A percentile compares a stretch with the other conserved stretches of the same genome.
Evolutionary conservation across 1,139 yeast species (phyloP).

Genomic region (Pichia sp.): DNA sequence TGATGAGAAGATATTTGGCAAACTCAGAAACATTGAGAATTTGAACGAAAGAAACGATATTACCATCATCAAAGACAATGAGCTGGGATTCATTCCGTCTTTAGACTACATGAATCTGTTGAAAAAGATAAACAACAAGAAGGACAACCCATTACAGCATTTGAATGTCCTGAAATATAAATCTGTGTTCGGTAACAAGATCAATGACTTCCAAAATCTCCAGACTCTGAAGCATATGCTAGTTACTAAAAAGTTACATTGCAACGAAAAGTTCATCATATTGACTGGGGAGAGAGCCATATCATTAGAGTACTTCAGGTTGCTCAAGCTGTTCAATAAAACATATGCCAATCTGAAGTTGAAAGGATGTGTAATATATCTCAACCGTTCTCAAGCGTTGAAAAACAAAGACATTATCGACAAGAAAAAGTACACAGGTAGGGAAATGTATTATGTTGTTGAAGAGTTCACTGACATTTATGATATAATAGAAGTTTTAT

Average conservation of each 20-base stretch:
- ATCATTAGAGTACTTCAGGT: slow-evolving; percentile 23
- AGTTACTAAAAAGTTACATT: slow-evolving; percentile 6
- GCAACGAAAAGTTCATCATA: slow-evolving; percentile 20
- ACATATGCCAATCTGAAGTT: slow-evolving; percentile 5
- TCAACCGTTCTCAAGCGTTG: slow-evolving; percentile 11
- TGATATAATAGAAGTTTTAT: slow-evolving; percentile 21
- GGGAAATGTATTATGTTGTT: slow-evolving; percentile 21
- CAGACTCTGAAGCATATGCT: slow-evolving; percentile 14
- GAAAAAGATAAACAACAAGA: slow-evolving; percentile 3
- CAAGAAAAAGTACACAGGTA: slow-evolving; percentile 12
- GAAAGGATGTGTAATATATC: slow-evolving; percentile 23
- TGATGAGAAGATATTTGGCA: slow-evolving; percentile 14
- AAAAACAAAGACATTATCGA: slow-evolving; percentile 6
- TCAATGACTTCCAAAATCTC: slow-evolving; percentile 21
- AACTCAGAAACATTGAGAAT: slow-evolving; percentile 20
- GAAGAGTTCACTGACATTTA: slow-evolving; percentile 22
- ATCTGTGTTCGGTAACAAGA: slow-evolving; percentile 22
- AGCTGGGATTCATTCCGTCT: slow-evolving; percentile 19
- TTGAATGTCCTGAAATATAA: slow-evolving; percentile 15
- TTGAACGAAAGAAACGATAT: slow-evolving; percentile 21
- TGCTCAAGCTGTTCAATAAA: slow-evolving; percentile 20
- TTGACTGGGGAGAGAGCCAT: slow-evolving; percentile 22
- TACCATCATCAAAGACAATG: slow-evolving; percentile 22
- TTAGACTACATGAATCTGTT: slow-evolving; percentile 17
- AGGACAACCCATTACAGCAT: slow-evolving; percentile 4